Conservation (phyloP, 352 stramenopile genomes). For the Phytophthora macrochlamydospora region DNA sequence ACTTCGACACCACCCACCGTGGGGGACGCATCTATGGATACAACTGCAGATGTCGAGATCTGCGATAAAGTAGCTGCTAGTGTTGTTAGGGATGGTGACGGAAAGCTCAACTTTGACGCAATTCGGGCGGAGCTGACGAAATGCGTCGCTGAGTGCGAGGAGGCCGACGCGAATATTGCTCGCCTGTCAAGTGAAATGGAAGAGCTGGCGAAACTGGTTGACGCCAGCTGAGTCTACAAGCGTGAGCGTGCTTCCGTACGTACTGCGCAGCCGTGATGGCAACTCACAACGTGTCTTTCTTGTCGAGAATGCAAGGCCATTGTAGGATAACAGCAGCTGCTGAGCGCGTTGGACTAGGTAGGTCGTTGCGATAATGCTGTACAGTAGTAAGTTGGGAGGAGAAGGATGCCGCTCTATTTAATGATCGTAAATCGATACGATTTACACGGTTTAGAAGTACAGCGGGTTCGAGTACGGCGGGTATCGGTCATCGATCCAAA, state of each 20-base stretch:
- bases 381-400: too few relatives aligned
- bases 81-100: neutral
- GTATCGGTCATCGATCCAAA: slow-evolving; percentile 77
- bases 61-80: slow-evolving; percentile 4
- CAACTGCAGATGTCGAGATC: neutral
- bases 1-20: slow-evolving; percentile 2
- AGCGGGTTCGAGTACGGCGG: slow-evolving; percentile 72
- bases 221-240: slow-evolving; percentile 8
- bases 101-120: slow-evolving; percentile 27
- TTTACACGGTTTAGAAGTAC: slow-evolving; percentile 44
- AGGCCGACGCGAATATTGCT: slow-evolving; percentile 32
- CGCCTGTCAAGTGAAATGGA: slow-evolving; percentile 35
- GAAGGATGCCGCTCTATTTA: too few relatives aligned
- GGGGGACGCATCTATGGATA: slow-evolving; percentile 2
- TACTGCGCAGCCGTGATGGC: slow-evolving; percentile 2
- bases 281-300: slow-evolving; percentile 23
- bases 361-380: too few relatives aligned
- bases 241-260: neutral
- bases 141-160: slow-evolving; percentile 32
- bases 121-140: slow-evolving; percentile 35
- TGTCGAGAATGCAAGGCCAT: slow-evolving; percentile 4
- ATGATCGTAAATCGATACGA: too few relatives aligned
- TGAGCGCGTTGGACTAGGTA: too few relatives aligned
- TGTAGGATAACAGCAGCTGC: too few relatives aligned
- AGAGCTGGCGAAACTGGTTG: slow-evolving; percentile 31